Conservation (phyloP, 345 rosid genomes). For the Populus alba region DNA sequence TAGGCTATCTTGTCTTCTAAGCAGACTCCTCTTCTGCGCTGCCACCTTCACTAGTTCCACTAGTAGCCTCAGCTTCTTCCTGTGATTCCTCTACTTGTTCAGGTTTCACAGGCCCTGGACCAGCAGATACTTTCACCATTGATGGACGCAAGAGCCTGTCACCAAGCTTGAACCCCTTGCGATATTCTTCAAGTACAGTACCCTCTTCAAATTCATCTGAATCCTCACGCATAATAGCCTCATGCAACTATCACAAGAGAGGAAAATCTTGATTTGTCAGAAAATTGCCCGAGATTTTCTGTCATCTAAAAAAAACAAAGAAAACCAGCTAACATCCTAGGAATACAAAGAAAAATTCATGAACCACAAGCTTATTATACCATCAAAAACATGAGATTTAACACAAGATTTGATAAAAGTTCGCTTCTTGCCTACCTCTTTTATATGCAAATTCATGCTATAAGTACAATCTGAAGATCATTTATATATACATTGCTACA, state of each 20-base stretch:
- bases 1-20: slow-evolving; percentile 18
- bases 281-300: neutral
- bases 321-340: neutral
- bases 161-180: slow-evolving; percentile 79
- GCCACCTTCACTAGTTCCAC: slow-evolving; percentile 27
- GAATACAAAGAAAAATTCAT: neutral
- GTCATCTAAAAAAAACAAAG: neutral
- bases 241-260: slow-evolving; percentile 59
- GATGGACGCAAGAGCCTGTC: slow-evolving; percentile 88
- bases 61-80: slow-evolving; percentile 29
- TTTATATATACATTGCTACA: neutral
- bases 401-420: neutral
- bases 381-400: neutral
- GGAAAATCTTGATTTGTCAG: slow-evolving; percentile 14
- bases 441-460: slow-evolving; percentile 2
- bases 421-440: neutral
- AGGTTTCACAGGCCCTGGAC: slow-evolving; percentile 77
- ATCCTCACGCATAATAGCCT: slow-evolving; percentile 93
- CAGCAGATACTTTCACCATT: slow-evolving; percentile 98
- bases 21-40: slow-evolving; percentile 40
- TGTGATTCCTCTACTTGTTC: slow-evolving; percentile 33
- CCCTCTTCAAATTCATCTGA: slow-evolving; percentile 81
- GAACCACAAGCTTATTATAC: neutral
- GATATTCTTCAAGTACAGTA: slow-evolving; percentile 70
- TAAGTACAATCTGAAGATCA: neutral